phyloP scores from a whole-genome alignment of 129 eudicot species.

The Erigeron canadensis region DNA sequence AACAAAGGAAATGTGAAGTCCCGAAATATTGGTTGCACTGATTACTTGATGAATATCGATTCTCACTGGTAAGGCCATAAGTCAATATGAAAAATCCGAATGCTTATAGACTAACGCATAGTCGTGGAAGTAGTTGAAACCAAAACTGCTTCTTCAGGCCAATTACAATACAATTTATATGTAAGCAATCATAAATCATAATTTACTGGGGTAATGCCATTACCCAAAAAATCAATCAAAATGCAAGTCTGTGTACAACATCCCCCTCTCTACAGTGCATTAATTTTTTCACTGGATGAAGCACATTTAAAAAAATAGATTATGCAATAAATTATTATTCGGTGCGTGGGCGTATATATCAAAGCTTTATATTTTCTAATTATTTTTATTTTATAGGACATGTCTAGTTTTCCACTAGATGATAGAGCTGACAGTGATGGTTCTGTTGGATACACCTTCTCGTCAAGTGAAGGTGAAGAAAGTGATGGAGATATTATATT shows the following conservation, averaged over 20 bases:
- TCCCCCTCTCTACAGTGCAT: too few relatives aligned
- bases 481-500: conserved; percentile 75
- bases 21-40: neutral
- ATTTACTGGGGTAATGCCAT: neutral
- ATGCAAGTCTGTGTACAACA: neutral
- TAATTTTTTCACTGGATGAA: neutral
- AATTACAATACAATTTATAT: neutral
- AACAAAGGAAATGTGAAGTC: neutral
- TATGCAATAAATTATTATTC: neutral
- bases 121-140: neutral
- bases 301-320: neutral
- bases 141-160: neutral
- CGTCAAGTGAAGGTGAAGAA: conserved; percentile 89
- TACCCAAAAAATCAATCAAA: too few relatives aligned
- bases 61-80: neutral
- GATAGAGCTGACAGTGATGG: conserved; percentile 60
- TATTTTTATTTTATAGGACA: conserved; percentile 42
- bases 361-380: neutral
- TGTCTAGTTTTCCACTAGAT: conserved; percentile 49
- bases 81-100: neutral
- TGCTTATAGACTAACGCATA: conserved; percentile 1
- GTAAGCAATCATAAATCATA: neutral
- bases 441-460: conserved; percentile 43
- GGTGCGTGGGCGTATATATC: neutral
- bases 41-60: neutral